A percentile compares a stretch with the other conserved stretches of the same genome.
These are phyloP conservation scores for Pisolithus orientalis DNA, from an alignment of 768 basidiomycete species.

Conservation along the genomic window DNA sequence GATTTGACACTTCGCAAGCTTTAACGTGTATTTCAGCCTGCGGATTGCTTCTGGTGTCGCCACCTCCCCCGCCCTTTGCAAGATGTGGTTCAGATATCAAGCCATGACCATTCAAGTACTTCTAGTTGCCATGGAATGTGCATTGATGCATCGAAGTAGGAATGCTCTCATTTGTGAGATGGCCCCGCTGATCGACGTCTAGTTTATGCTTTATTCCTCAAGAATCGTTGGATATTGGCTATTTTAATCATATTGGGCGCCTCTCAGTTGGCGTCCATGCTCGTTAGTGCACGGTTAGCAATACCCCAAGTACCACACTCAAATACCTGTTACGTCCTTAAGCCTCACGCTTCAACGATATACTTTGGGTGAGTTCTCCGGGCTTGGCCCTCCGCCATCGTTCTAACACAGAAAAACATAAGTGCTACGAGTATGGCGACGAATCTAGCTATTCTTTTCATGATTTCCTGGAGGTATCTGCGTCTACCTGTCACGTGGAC, in stretches of 20 bases:
- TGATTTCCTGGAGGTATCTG: slow-evolving; percentile 16
- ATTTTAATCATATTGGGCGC: slow-evolving; percentile 6
- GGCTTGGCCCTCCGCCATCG: not conserved
- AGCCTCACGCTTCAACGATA: slow-evolving; percentile 7
- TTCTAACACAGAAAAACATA: not conserved
- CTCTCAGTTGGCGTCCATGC: slow-evolving; percentile 14
- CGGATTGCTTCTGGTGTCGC: slow-evolving; percentile 12
- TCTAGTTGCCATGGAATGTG: slow-evolving; percentile 5
- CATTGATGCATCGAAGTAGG: slow-evolving; percentile 17
- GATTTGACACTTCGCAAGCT: slow-evolving; percentile 7
- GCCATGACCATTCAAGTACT: slow-evolving; percentile 9
- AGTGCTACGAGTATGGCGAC: slow-evolving; percentile 16
- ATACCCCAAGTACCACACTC: slow-evolving; percentile 8
- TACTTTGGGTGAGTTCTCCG: slow-evolving; percentile 14
- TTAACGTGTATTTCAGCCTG: slow-evolving; percentile 14
- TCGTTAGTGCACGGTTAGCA: slow-evolving; percentile 7
- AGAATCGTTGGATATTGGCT: slow-evolving; percentile 2
- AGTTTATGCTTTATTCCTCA: slow-evolving; percentile 16
- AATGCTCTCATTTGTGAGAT: not conserved
- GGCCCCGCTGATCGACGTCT: not conserved
- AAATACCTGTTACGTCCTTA: slow-evolving; percentile 11
- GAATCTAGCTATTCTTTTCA: slow-evolving; percentile 7
- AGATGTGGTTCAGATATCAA: slow-evolving; percentile 14
- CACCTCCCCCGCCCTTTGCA: slow-evolving; percentile 6
- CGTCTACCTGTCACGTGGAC: slow-evolving; percentile 8